Evolutionary conservation across 257 asterid genomes (phyloP).

Genomic region (Nicotiana knightiana): DNA sequence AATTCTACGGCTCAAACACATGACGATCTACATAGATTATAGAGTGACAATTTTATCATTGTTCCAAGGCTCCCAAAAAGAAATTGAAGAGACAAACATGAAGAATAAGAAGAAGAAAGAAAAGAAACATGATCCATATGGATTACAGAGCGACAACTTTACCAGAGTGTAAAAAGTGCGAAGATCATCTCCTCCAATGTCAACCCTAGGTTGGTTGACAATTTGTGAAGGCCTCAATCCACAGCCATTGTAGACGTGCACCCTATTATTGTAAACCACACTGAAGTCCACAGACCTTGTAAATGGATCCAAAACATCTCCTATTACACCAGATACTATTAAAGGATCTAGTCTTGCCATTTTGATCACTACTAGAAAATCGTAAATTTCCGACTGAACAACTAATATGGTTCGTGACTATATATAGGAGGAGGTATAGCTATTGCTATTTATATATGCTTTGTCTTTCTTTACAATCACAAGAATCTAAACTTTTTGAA

Average conservation of each 20-base stretch:
- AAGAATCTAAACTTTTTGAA: neutral
- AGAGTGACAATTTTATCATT: no score
- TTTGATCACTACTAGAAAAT: no score
- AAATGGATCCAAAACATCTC: slow-evolving; percentile 68
- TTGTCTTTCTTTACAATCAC: neutral
- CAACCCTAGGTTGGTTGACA: slow-evolving; percentile 60
- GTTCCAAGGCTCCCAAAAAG: no score
- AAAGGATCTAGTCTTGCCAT: slow-evolving; percentile 52
- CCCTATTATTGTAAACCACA: slow-evolving; percentile 36
- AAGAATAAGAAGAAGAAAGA: no score
- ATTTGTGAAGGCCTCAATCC: slow-evolving; percentile 65
- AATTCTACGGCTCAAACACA: no score
- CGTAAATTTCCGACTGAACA: no score
- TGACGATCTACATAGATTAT: no score
- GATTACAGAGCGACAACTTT: neutral
- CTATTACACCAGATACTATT: slow-evolving; percentile 55
- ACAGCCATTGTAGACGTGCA: slow-evolving; percentile 44
- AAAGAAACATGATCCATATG: neutral
- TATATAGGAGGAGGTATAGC: neutral
- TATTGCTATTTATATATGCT: neutral
- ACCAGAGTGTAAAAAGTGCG: slow-evolving; percentile 68
- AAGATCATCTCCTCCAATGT: slow-evolving; percentile 66
- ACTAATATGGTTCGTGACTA: no score
- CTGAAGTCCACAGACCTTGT: slow-evolving; percentile 39
- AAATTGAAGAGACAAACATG: no score